Conservation (phyloP, 257 asterid genomes). For the Solanum appendiculatum region DNA sequence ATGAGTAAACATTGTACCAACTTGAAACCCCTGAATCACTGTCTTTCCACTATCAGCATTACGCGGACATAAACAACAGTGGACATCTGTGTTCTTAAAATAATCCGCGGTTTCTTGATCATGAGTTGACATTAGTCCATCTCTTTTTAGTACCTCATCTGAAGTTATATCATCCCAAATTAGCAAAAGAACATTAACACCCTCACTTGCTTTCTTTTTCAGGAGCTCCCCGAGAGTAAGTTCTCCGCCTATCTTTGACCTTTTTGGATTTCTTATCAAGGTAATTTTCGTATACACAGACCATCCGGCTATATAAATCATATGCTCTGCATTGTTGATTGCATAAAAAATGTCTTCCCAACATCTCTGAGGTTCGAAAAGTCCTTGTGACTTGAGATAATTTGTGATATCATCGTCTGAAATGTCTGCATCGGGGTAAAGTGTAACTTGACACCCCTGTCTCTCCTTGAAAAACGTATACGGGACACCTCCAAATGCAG, state of each 20-base stretch:
- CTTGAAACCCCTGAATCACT: slow-evolving; percentile 52
- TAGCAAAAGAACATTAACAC: slow-evolving; percentile 65
- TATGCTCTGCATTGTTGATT: slow-evolving; percentile 42
- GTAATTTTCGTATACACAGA: slow-evolving; percentile 53
- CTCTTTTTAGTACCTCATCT: slow-evolving; percentile 25
- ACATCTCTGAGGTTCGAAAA: slow-evolving; percentile 43
- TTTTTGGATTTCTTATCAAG: slow-evolving; percentile 43
- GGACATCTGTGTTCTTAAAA: slow-evolving; percentile 51
- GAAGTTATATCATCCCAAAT: slow-evolving; percentile 92
- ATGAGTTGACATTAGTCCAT: slow-evolving; percentile 83
- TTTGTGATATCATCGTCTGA: slow-evolving; percentile 30
- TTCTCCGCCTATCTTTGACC: slow-evolving; percentile 47
- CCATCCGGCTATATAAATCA: slow-evolving; percentile 86
- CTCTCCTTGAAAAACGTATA: slow-evolving; percentile 60
- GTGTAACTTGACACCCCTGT: slow-evolving; percentile 45
- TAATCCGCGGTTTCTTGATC: slow-evolving; percentile 63
- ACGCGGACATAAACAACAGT: slow-evolving; percentile 68
- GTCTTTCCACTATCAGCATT: slow-evolving; percentile 50
- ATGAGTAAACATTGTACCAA: slow-evolving; percentile 78
- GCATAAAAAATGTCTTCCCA: slow-evolving; percentile 85
- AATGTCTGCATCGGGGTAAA: slow-evolving; percentile 71
- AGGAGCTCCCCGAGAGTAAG: slow-evolving; percentile 55
- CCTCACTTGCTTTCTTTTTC: slow-evolving; percentile 63
- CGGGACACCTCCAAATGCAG: slow-evolving; percentile 50
- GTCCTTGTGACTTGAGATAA: slow-evolving; percentile 16